Base-by-base conservation (phyloP, 2,329 filamentous ascomycete species). In the Cytospora piceicola region DNA sequence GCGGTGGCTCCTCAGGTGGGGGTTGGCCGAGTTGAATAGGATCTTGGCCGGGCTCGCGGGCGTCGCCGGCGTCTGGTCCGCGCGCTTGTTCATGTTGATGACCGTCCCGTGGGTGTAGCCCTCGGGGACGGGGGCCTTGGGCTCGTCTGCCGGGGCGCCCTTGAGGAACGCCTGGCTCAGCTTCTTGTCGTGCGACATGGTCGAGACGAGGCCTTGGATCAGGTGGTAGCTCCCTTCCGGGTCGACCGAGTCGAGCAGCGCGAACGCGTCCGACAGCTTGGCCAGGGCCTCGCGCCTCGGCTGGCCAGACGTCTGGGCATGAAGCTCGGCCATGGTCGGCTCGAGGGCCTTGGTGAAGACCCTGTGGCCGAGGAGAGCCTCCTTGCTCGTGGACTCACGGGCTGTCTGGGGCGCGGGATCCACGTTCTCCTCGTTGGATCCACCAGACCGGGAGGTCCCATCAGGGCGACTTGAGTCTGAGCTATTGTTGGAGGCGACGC, bases 151-250 rank as follows among this genome's bases (percentile, higher is more conserved):
- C 14, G 66, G 69, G 17, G 69, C 69, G 68, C 71, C 69, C 64
- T 74, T 71, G 36, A 86, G 73, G 66, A 86, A 80, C 1, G 83
- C 78, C 6, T 77, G 75, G 70, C 78, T 82, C 14, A 94, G 82
- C 75, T 90, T 92, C 27, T 83, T 81, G 72, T 94, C 91, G 57
- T 84, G 82, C 53, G 90, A 85, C 56, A 96, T 84, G 64, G 87
- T 86, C n/a, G 91, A 85, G 67, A 96, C 83, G 69, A 96, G 86
- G 64, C 87, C 85, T 72, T 89, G 91, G 73, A 99, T 83, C 20
- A 99, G 83, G 70, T 96, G 88, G 72, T 94, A 95, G 51, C 94
- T 88, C 22, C 94, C 94, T 75, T 97, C 94, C 0, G 94, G 94
- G 73, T 99, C 94, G 34, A 94, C 83, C 54, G 91, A 88, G 75